Evolutionary conservation across 2,329 filamentous ascomycete genomes (phyloP).

Genomic region (Colletotrichum salicis): DNA sequence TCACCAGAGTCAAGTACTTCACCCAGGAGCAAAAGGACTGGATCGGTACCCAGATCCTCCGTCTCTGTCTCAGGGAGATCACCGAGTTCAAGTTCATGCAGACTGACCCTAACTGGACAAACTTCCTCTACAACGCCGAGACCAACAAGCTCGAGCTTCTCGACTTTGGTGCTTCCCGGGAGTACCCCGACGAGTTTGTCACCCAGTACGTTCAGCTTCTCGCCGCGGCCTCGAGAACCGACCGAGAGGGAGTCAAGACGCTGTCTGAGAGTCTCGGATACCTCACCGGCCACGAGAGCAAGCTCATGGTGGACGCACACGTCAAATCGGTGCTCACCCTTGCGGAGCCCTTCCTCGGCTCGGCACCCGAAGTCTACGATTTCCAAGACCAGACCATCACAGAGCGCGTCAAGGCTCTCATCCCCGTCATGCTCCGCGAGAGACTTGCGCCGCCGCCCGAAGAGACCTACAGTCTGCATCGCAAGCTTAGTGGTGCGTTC

Average conservation of each 20-base stretch:
- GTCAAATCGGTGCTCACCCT: slow-evolving; percentile 88
- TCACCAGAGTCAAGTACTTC: slow-evolving; percentile 82
- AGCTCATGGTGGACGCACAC: slow-evolving; percentile 89
- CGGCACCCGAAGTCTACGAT: slow-evolving; percentile 86
- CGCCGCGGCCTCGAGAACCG: slow-evolving; percentile 78
- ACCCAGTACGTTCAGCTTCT: slow-evolving; percentile 82
- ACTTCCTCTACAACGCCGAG: slow-evolving; percentile 88
- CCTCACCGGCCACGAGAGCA: slow-evolving; percentile 88
- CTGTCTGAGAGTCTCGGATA: slow-evolving; percentile 86
- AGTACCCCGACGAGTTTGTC: slow-evolving; percentile 84
- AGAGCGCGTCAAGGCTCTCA: slow-evolving; percentile 86
- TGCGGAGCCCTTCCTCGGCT: slow-evolving; percentile 86
- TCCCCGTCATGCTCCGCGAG: slow-evolving; percentile 93
- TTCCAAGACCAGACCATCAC: slow-evolving; percentile 97
- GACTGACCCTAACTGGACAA: slow-evolving; percentile 99
- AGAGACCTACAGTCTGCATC: slow-evolving; percentile 95
- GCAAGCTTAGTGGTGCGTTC: slow-evolving; percentile 95
- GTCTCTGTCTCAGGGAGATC: slow-evolving; percentile 91
- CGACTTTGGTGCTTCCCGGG: slow-evolving; percentile 93
- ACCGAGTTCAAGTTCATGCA: slow-evolving; percentile 98
- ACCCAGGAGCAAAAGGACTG: slow-evolving; percentile 89
- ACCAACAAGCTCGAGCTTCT: slow-evolving; percentile 84
- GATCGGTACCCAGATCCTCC: slow-evolving; percentile 94
- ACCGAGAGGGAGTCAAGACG: slow-evolving; percentile 70
- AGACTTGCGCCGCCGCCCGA: slow-evolving; percentile 90